Evolutionary conservation across 202 grass and related monocot species (phyloP).

Genomic region (Bolboschoenoplectus hybrid): DNA sequence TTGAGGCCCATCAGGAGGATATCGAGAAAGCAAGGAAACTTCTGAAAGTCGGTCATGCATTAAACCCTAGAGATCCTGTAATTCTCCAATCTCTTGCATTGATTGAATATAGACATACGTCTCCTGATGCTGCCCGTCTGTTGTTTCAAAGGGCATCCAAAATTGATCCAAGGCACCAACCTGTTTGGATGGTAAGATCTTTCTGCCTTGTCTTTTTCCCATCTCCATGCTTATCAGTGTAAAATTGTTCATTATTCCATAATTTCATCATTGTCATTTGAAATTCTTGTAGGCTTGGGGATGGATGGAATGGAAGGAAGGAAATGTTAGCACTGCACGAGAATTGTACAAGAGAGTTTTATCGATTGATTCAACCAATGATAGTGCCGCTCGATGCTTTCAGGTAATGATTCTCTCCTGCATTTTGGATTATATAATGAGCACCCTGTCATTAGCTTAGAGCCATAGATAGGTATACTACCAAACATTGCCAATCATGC

Average conservation of each 20-base stretch:
- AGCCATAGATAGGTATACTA: not conserved
- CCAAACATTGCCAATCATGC: not conserved
- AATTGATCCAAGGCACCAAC: slow-evolving; percentile 89
- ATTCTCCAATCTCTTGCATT: slow-evolving; percentile 93
- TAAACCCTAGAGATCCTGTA: slow-evolving; percentile 91
- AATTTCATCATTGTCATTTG: not conserved
- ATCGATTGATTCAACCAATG: slow-evolving; percentile 84
- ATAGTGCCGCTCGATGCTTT: slow-evolving; percentile 89
- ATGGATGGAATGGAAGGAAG: slow-evolving; percentile 99
- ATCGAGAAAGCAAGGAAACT: slow-evolving; percentile 86
- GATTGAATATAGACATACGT: slow-evolving; percentile 81
- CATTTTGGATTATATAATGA: slow-evolving; percentile 2
- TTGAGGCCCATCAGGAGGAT: slow-evolving; percentile 77
- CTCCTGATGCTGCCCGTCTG: slow-evolving; percentile 72
- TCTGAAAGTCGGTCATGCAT: slow-evolving; percentile 92
- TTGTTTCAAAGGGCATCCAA: slow-evolving; percentile 91
- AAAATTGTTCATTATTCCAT: slow-evolving; percentile 7
- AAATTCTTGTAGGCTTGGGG: slow-evolving; percentile 81
- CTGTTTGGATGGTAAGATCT: slow-evolving; percentile 91
- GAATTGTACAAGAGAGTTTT: slow-evolving; percentile 89
- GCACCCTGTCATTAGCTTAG: not conserved
- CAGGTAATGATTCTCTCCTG: slow-evolving; percentile 60
- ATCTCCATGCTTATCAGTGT: not conserved
- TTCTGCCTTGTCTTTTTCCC: slow-evolving; percentile 24
- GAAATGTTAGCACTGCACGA: slow-evolving; percentile 79